These are phyloP conservation scores for Cnidoscolus chayamansa DNA, from an alignment of 441 rosid species.

Conservation along the genomic window DNA sequence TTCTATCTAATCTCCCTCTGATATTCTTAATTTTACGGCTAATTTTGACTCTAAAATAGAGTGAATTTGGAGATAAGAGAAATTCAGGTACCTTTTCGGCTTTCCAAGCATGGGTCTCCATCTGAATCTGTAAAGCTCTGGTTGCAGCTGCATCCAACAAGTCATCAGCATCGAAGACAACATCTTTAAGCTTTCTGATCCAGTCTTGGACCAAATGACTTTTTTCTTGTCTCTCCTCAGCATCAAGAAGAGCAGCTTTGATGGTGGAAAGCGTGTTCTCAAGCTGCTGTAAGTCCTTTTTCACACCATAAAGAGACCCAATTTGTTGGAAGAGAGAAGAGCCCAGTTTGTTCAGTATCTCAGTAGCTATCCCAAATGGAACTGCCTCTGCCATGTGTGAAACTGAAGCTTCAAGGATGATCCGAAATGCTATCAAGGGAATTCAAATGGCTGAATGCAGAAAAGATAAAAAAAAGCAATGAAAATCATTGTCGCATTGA, in stretches of 20 bases:
- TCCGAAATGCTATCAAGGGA: too few species aligned
- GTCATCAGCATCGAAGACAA: conserved; percentile 33
- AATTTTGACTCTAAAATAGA: conserved; percentile 18
- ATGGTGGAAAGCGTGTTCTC: conserved; percentile 18
- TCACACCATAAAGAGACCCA: conserved; percentile 13
- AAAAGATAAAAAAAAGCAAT: too few species aligned
- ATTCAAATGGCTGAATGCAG: too few species aligned
- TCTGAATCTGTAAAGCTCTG: conserved; percentile 5
- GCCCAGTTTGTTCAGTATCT: conserved; percentile 10
- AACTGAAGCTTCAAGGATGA: neutral
- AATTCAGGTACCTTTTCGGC: neutral
- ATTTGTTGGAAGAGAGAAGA: conserved; percentile 15
- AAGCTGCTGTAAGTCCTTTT: conserved; percentile 17
- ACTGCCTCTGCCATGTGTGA: conserved; percentile 27
- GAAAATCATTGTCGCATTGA: too few species aligned
- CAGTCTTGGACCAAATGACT: conserved; percentile 16
- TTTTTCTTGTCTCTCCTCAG: conserved; percentile 20
- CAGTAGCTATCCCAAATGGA: conserved; percentile 10
- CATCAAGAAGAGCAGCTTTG: conserved; percentile 30
- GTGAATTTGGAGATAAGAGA: neutral
- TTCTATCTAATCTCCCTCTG: conserved; percentile 18
- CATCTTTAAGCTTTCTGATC: conserved; percentile 30
- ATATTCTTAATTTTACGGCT: conserved; percentile 10
- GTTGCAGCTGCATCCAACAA: conserved; percentile 26
- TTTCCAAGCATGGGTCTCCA: neutral